Percentiles rank a stretch among this genome's conserved stretches.
Conservation (phyloP, 2,329 filamentous ascomycete species). For the Diplodia seriata region DNA sequence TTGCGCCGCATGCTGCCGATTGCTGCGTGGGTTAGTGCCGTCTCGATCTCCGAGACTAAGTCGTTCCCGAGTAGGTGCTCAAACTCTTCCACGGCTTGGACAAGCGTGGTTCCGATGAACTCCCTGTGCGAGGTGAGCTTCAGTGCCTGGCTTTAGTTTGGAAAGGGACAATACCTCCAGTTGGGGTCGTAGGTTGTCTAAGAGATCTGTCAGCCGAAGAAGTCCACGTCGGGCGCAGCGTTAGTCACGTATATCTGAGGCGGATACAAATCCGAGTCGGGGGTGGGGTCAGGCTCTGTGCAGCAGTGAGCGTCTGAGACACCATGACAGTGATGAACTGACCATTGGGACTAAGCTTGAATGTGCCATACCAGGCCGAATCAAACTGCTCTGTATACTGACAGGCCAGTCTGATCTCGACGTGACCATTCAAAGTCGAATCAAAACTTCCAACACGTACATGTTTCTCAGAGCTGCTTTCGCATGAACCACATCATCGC, state of each 20-base stretch:
- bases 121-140: conserved; percentile 42
- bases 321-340: background rate
- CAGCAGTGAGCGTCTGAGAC: background rate
- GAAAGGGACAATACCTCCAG: background rate
- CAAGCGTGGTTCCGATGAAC: conserved; percentile 47
- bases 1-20: conserved; percentile 52
- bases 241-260: conserved; percentile 47
- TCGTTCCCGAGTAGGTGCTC: conserved; percentile 41
- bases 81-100: conserved; percentile 50
- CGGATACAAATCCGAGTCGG: conserved; percentile 45
- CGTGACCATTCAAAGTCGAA: background rate
- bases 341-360: conserved; percentile 50
- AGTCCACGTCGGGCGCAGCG: conserved; percentile 34
- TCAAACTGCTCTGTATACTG: conserved; percentile 50
- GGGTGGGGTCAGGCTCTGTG: conserved; percentile 42
- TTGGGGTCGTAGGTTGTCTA: background rate
- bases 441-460: conserved; percentile 36
- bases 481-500: conserved; percentile 47
- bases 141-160: background rate
- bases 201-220: background rate
- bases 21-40: conserved; percentile 47
- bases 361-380: conserved; percentile 53
- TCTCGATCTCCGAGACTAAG: conserved; percentile 48
- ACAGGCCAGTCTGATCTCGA: conserved; percentile 38
- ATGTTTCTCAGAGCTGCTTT: conserved; percentile 47